These are phyloP conservation scores for Cutaneotrichosporon sp. DNA, from an alignment of 1,284 basidiomycete genomes.

Conservation along the genomic window DNA sequence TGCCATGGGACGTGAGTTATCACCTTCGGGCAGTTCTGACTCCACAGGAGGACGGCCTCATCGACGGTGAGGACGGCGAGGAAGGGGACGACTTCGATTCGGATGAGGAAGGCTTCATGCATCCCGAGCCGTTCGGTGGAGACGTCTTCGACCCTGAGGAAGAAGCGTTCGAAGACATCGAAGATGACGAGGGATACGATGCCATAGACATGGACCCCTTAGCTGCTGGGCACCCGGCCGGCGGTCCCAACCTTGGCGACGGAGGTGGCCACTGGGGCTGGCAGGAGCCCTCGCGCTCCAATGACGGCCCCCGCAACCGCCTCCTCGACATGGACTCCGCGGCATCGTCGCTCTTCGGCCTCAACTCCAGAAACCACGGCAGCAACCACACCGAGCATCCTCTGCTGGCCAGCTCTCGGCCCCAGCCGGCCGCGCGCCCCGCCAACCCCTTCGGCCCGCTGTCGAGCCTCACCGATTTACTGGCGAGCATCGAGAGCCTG, in stretches of 20 bases:
- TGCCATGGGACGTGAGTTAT: constrained; percentile 26
- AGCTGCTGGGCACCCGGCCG: neutral
- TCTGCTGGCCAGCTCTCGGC: constrained; percentile 60
- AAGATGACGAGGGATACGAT: constrained; percentile 21
- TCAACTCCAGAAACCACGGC: constrained; percentile 7
- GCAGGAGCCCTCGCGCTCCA: constrained; percentile 14
- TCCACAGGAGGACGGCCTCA: constrained; percentile 53
- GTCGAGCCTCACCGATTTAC: constrained; percentile 56
- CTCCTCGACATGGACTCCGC: constrained; percentile 19
- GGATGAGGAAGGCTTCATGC: constrained; percentile 61
- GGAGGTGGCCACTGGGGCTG: constrained; percentile 33
- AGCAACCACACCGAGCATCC: constrained; percentile 71
- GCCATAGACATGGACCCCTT: constrained; percentile 11
- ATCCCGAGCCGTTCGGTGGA: constrained; percentile 7
- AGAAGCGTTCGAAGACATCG: constrained; percentile 44
- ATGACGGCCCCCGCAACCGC: constrained; percentile 1
- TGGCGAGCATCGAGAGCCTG: constrained; percentile 75
- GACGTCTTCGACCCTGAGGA: constrained; percentile 48
- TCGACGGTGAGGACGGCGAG: constrained; percentile 32
- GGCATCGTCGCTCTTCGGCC: constrained; percentile 22
- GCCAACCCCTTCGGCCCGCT: constrained; percentile 51
- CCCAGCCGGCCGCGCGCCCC: constrained; percentile 39
- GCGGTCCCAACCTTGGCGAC: neutral
- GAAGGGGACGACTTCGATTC: constrained; percentile 22
- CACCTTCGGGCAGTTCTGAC: neutral